These are phyloP conservation scores for Xenoacremonium recifei DNA, from an alignment of 2,329 filamentous ascomycete species.

Conservation along the genomic window DNA sequence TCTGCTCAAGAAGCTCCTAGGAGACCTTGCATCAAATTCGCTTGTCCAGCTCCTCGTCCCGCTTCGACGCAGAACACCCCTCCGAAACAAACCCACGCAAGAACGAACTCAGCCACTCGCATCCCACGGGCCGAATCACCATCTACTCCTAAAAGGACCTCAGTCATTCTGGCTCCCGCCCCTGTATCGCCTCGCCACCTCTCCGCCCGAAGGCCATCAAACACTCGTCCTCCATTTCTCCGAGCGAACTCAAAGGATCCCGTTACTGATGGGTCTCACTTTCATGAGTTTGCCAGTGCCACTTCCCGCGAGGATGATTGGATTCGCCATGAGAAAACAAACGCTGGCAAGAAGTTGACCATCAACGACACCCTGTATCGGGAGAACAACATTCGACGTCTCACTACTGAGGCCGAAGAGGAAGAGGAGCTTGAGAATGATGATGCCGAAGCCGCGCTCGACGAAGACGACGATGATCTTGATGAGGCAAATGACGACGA, in stretches of 20 bases:
- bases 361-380: constrained; percentile 87
- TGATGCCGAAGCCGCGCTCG: constrained; percentile 39
- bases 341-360: constrained; percentile 70
- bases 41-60: constrained; percentile 61
- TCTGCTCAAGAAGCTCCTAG: constrained; percentile 41
- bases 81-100: constrained; percentile 23
- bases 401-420: constrained; percentile 88
- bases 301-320: constrained; percentile 84
- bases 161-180: constrained; percentile 18
- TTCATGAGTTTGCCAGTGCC: constrained; percentile 91
- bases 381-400: constrained; percentile 81
- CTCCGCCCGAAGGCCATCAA: constrained; percentile 21
- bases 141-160: constrained; percentile 31
- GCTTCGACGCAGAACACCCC: constrained; percentile 39
- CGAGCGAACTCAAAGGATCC: constrained; percentile 50
- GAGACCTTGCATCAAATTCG: constrained; percentile 72
- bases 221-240: constrained; percentile 44
- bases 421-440: constrained; percentile 59
- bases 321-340: constrained; percentile 69
- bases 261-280: constrained; percentile 58
- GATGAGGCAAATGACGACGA: constrained; percentile 51
- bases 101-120: constrained; percentile 6
- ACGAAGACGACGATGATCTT: constrained; percentile 48
- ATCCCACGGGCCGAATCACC: constrained; percentile 24
- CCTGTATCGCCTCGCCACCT: constrained; percentile 23